Evolutionary conservation across 345 rosid genomes (phyloP), one percentile per base, ranked within the genome.

Genomic region (Chamaenerion angustifolium): DNA sequence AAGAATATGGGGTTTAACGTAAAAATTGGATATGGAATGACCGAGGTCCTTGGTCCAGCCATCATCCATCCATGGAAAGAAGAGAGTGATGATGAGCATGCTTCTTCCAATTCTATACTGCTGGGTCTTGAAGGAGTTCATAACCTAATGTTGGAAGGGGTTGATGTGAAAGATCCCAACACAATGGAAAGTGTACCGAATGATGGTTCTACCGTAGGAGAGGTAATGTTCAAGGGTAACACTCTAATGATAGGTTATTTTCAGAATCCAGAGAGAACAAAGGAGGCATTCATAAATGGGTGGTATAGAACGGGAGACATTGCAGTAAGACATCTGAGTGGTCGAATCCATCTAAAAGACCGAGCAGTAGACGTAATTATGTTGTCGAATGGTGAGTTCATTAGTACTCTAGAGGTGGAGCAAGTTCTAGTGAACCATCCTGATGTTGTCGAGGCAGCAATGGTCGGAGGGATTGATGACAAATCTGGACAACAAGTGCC

Each of bases 301-400:
- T 83, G 88, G 93, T 66, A 65, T 56, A 74, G 68, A 48, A 86
- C 93, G 0, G 67, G 78, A 25, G 93, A 86, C 48, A 51, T 86
- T 1, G 89, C 71, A 13, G 60, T 78, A 3, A 66, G 63, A 25
- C 68, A 75, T n/a, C 61, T 68, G 0, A 68, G 75, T 50, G 88
- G 88, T 3, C 47, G 50, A 18, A 8, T 86, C 42, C 71, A 80
- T 61, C 60, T 82, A 49, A 82, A 76, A 67, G 95, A 82, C 55
- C 74, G 93, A 0, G 76, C 70, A 4, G 72, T 25, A 14, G 86
- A 76, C 21, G 60, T 54, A 0, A 68, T 71, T 14, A 13, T 55
- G 8, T 42, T 46, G n/a, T 71, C 65, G 35, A 40, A 6, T 25
- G 6, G 37, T 12, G 57, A 13, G 64, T 46, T 48, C 12, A 35